These are phyloP conservation scores for Chaetoceros tenuissimus DNA, from an alignment of 108 stramenopile genomes.

Conservation along the genomic window DNA sequence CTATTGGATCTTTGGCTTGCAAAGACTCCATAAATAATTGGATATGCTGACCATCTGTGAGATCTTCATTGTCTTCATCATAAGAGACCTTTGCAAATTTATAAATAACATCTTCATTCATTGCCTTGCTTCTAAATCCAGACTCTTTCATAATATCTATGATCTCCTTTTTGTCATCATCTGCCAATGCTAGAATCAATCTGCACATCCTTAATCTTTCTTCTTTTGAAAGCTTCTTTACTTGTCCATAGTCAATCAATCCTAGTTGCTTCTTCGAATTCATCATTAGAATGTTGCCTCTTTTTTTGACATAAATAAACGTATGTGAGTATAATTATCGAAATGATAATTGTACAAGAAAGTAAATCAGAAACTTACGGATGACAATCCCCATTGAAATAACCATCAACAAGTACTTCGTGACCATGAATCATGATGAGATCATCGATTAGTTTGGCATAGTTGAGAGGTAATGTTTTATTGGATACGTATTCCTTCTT, in stretches of 20 bases:
- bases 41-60: slow-evolving; percentile 68
- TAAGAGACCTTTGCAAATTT: slow-evolving; percentile 64
- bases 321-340: no score
- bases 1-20: slow-evolving; percentile 55
- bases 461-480: slow-evolving; percentile 59
- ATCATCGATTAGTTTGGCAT: slow-evolving; percentile 77
- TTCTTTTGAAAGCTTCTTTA: slow-evolving; percentile 53
- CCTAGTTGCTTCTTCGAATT: slow-evolving; percentile 53
- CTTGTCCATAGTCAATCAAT: slow-evolving; percentile 85
- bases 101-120: slow-evolving; percentile 58
- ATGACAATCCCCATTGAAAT: slow-evolving; percentile 69
- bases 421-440: slow-evolving; percentile 64
- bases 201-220: slow-evolving; percentile 57
- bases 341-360: no score
- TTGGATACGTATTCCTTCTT: slow-evolving; percentile 32
- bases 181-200: slow-evolving; percentile 62
- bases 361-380: no score
- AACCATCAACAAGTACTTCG: slow-evolving; percentile 61
- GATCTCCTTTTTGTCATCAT: slow-evolving; percentile 47
- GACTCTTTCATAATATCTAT: slow-evolving; percentile 51
- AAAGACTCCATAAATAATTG: slow-evolving; percentile 77
- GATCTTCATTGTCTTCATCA: slow-evolving; percentile 54
- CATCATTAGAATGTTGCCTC: slow-evolving; percentile 51
- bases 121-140: slow-evolving; percentile 52
- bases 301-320: no score